Conservation (phyloP, 805 yeast genomes). For the Candida chilensis region DNA sequence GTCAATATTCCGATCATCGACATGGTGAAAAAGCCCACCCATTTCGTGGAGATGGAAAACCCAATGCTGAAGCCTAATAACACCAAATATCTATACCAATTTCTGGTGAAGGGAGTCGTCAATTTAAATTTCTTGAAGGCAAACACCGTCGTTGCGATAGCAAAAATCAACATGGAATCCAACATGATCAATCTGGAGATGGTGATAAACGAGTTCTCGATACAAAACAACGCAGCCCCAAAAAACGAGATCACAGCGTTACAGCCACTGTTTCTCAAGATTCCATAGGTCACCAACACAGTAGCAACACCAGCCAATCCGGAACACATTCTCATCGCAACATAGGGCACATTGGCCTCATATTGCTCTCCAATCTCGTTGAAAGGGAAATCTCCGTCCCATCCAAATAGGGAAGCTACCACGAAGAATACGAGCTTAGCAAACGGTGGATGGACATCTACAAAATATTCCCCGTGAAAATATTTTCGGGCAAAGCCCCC, state of each 20-base stretch:
- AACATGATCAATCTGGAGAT: slow-evolving; percentile 42
- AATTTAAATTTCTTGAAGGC: slow-evolving; percentile 40
- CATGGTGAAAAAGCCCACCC: slow-evolving; percentile 62
- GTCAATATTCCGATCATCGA: slow-evolving; percentile 50
- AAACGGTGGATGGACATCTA: slow-evolving; percentile 70
- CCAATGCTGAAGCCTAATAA: slow-evolving; percentile 43
- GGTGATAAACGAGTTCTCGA: slow-evolving; percentile 61
- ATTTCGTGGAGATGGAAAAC: slow-evolving; percentile 53
- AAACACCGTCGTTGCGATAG: slow-evolving; percentile 38
- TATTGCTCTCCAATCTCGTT: slow-evolving; percentile 4
- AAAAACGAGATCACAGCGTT: slow-evolving; percentile 37
- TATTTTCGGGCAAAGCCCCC: slow-evolving; percentile 32
- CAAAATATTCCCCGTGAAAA: slow-evolving; percentile 49
- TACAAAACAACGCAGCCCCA: slow-evolving; percentile 39
- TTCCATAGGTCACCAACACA: slow-evolving; percentile 42
- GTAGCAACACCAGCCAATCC: slow-evolving; percentile 45
- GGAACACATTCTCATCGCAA: slow-evolving; percentile 48
- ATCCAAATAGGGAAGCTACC: slow-evolving; percentile 42
- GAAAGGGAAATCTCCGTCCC: slow-evolving; percentile 25
- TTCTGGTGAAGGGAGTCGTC: slow-evolving; percentile 28
- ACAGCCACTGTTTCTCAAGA: slow-evolving; percentile 47
- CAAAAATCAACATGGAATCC: slow-evolving; percentile 34
- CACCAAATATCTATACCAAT: slow-evolving; percentile 46
- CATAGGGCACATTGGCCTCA: slow-evolving; percentile 29
- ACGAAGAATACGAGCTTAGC: slow-evolving; percentile 50